Conservation (phyloP, 345 rosid genomes). For the Pugionium dolabratum region DNA sequence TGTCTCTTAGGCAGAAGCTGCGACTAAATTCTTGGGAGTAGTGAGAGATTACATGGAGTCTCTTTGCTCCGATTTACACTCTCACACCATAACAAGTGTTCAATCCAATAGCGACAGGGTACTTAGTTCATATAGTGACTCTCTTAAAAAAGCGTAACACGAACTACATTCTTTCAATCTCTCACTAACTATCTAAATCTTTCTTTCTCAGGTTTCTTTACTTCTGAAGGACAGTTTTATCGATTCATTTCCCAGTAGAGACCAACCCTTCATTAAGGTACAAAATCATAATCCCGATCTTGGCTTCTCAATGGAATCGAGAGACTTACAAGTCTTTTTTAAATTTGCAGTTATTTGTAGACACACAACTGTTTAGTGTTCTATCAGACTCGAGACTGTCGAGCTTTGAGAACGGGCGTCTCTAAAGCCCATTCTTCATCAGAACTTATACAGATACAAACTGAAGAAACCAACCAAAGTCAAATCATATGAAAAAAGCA, state of each 20-base stretch:
- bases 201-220: constrained; percentile 71
- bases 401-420: constrained; percentile 61
- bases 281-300: neutral
- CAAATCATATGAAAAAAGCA: constrained; percentile 7
- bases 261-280: constrained; percentile 41
- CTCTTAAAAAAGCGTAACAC: neutral
- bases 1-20: constrained; percentile 49
- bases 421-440: constrained; percentile 35
- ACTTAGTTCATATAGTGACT: constrained; percentile 19
- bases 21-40: constrained; percentile 63
- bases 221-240: constrained; percentile 92
- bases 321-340: constrained; percentile 2
- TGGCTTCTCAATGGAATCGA: constrained; percentile 11
- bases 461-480: constrained; percentile 26
- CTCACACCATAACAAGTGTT: constrained; percentile 90
- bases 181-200: constrained; percentile 7
- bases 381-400: constrained; percentile 72
- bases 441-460: constrained; percentile 32
- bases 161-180: neutral
- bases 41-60: constrained; percentile 84
- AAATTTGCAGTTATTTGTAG: constrained; percentile 67
- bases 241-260: constrained; percentile 81
- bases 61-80: constrained; percentile 75
- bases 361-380: constrained; percentile 76
- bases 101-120: constrained; percentile 94